These are phyloP conservation scores for Coemansia guatemalensis DNA, from an alignment of 192 early-diverging fungal species.

Conservation along the genomic window DNA sequence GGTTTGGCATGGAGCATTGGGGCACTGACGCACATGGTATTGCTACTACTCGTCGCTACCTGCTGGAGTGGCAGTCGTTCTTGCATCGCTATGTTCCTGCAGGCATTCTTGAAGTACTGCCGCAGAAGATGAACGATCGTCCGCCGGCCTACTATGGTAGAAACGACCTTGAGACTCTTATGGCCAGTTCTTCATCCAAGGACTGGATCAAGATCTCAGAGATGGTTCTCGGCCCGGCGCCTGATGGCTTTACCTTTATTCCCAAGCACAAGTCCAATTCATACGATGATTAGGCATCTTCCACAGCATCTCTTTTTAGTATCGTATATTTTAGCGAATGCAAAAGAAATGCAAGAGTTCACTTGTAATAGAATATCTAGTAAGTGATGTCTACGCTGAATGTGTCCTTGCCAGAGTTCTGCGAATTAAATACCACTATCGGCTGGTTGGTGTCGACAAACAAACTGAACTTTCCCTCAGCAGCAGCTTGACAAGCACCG, in stretches of 20 bases:
- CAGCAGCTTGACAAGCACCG: slow-evolving; percentile 22
- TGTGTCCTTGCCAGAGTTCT: slow-evolving; percentile 10
- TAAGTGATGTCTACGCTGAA: slow-evolving; percentile 27
- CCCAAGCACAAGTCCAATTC: slow-evolving; percentile 96
- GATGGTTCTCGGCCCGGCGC: slow-evolving; percentile 86
- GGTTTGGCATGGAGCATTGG: slow-evolving; percentile 95
- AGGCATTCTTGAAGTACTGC: slow-evolving; percentile 87
- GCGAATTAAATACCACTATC: slow-evolving; percentile 21
- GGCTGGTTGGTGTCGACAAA: slow-evolving; percentile 30
- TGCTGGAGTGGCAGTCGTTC: slow-evolving; percentile 81
- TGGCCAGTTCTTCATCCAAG: slow-evolving; percentile 72
- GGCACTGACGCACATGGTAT: slow-evolving; percentile 87
- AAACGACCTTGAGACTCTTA: slow-evolving; percentile 91
- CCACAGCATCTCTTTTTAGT: not conserved
- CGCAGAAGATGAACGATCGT: slow-evolving; percentile 89
- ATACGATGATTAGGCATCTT: slow-evolving; percentile 46
- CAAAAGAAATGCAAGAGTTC: not conserved
- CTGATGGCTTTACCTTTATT: slow-evolving; percentile 81
- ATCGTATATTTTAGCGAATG: not conserved
- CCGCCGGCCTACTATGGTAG: slow-evolving; percentile 83
- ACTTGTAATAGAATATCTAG: slow-evolving; percentile 1
- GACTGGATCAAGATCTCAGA: slow-evolving; percentile 97
- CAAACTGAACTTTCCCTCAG: slow-evolving; percentile 28
- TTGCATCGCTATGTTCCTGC: slow-evolving; percentile 83
- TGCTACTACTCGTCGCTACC: slow-evolving; percentile 74